Conservation (phyloP, 2,329 filamentous ascomycete species). For the Setomelanomma holmii region DNA sequence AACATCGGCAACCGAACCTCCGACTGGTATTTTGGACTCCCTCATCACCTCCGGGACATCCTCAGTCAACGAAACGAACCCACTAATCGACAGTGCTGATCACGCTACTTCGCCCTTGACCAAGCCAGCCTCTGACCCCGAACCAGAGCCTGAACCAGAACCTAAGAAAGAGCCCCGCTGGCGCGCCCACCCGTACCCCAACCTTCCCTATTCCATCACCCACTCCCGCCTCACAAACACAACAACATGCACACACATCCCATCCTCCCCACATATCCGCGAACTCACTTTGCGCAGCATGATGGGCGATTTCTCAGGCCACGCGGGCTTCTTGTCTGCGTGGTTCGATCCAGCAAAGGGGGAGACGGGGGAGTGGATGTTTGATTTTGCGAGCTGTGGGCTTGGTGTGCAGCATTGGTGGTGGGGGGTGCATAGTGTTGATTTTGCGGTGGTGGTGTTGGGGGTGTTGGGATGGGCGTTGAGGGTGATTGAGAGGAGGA, state of each 20-base stretch:
- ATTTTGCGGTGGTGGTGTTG: slow-evolving; percentile 1
- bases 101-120: slow-evolving; percentile 3
- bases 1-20: slow-evolving; percentile 1
- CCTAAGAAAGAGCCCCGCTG: slow-evolving; percentile 20
- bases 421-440: slow-evolving; percentile 78
- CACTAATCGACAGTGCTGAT: not conserved
- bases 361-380: slow-evolving; percentile 83
- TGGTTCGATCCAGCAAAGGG: slow-evolving; percentile 79
- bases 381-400: slow-evolving; percentile 79
- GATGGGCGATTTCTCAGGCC: slow-evolving; percentile 97
- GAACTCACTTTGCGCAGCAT: slow-evolving; percentile 96
- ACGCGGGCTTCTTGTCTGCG: slow-evolving; percentile 83
- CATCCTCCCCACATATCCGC: slow-evolving; percentile 66
- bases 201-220: slow-evolving; percentile 37
- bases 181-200: slow-evolving; percentile 31
- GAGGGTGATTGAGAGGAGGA: not conserved
- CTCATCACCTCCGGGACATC: slow-evolving; percentile 4
- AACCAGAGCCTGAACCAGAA: slow-evolving; percentile 1
- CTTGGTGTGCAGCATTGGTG: slow-evolving; percentile 89
- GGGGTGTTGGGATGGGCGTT: not conserved
- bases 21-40: not conserved
- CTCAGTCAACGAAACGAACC: slow-evolving; percentile 7
- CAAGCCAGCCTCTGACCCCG: not conserved
- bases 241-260: slow-evolving; percentile 22
- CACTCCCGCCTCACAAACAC: slow-evolving; percentile 29